Evolutionary conservation across 176 grass and related monocot species (phyloP), one percentile per base, ranked within the genome.

Genomic region (Carex pumila): DNA sequence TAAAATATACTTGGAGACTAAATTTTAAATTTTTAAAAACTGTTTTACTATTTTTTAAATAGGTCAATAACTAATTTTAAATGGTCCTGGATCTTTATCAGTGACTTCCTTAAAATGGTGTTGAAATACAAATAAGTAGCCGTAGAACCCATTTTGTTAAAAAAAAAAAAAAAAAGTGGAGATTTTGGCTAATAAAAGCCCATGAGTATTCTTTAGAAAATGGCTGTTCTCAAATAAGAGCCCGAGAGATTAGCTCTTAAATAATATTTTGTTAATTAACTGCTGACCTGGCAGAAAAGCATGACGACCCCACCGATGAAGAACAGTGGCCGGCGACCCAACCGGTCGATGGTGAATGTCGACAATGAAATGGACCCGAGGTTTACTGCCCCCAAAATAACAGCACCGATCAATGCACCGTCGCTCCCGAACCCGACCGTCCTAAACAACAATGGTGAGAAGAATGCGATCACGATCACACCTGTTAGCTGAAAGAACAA

Each of bases 361-460:
- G 79, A 81, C 32, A 81, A 0, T 0, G 56, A 45, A 41, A 81
- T 81, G 58, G 79, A 81, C 2, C 13, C 79, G 0, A 81, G 36
- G 18, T 81, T 81, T 4, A 81, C 79, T 13, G 79, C 79, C 8
- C 79, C 79, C n/a, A 81, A 36, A 81, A 81, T 81, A 7, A 81
- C 79, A 12, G 79, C 79, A 10, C 79, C 79, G 5, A 81, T 65
- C 18, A 81, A 18, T 29, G 79, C 15, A 2, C 34, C 79, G 10
- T 81, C 79, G 59, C 79, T 81, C 34, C 79, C 79, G 9, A 81
- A 81, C 3, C 79, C 79, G 2, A 81, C 79, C 1, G 41, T 81
- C 34, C 79, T 43, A 9, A 81, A 81, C 31, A 81, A 5, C 79
- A 81, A 29, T 17, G 79, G 79, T 8, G 79, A 81, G 36, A 81